A percentile compares a stretch with the other conserved stretches of the same genome.
Evolutionary conservation across 108 stramenopile species (phyloP).

Genomic region (Stephanodiscus minutulus): DNA sequence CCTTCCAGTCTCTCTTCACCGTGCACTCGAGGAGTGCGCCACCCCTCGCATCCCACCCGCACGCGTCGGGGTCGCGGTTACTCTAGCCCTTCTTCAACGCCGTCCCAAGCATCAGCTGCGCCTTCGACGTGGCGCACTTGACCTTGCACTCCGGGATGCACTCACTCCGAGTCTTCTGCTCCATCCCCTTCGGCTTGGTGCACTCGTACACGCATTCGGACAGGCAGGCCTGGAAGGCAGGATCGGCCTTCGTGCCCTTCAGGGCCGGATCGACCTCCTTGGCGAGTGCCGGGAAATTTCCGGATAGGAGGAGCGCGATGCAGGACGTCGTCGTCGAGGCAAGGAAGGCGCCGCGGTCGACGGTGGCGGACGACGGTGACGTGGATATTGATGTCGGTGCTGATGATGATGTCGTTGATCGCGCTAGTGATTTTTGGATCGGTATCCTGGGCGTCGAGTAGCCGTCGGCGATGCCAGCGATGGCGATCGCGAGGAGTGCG

Average conservation of each 20-base stretch:
- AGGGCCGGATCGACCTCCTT: constrained; percentile 63
- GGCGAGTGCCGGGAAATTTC: constrained; percentile 26
- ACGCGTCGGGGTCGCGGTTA: no score
- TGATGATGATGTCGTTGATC: constrained; percentile 7
- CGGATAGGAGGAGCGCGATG: constrained; percentile 15
- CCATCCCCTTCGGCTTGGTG: constrained; percentile 80
- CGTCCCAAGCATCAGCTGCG: constrained; percentile 58
- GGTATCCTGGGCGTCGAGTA: neutral
- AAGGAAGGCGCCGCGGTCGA: constrained; percentile 33
- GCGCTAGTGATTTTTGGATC: neutral
- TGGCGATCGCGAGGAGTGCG: constrained; percentile 20
- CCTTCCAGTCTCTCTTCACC: no score
- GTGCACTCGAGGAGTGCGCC: no score
- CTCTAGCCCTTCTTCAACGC: constrained; percentile 12
- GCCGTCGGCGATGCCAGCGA: constrained; percentile 14
- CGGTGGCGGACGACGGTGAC: neutral
- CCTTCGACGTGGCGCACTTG: constrained; percentile 71
- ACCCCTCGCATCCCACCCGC: no score
- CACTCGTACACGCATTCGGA: constrained; percentile 76
- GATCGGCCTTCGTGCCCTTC: constrained; percentile 78
- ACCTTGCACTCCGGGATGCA: constrained; percentile 79
- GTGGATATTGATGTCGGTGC: neutral
- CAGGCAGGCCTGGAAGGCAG: constrained; percentile 62
- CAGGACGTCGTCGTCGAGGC: constrained; percentile 21
- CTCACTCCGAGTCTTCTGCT: constrained; percentile 65